These are phyloP conservation scores for Cladorrhinum sp. DNA, from an alignment of 2,329 filamentous ascomycete genomes.

Conservation along the genomic window DNA sequence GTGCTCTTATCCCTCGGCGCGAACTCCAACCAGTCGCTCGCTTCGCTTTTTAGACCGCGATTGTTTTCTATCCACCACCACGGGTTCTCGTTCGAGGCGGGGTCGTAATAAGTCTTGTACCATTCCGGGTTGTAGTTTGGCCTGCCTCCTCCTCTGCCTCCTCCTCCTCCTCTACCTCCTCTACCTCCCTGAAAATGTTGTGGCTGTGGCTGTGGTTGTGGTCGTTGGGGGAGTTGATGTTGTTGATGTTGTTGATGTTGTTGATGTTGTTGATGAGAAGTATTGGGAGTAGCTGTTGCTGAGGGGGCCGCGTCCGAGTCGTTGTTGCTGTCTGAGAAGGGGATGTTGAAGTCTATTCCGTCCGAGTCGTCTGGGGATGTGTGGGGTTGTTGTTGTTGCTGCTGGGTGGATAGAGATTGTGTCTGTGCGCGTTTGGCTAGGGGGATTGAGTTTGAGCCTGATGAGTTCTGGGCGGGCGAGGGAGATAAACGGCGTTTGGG, in stretches of 20 bases:
- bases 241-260: too few relatives aligned
- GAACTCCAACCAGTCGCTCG: slow-evolving; percentile 39
- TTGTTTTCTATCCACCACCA: slow-evolving; percentile 59
- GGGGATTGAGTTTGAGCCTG: neutral
- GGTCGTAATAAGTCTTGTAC: slow-evolving; percentile 67
- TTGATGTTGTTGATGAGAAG: too few relatives aligned
- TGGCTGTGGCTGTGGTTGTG: too few relatives aligned
- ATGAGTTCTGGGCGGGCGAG: slow-evolving; percentile 22
- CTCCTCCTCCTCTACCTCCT: slow-evolving; percentile 15
- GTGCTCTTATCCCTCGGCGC: neutral
- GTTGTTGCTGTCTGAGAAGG: neutral
- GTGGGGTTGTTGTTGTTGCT: too few relatives aligned
- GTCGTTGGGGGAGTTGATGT: neutral
- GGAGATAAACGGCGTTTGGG: slow-evolving; percentile 38
- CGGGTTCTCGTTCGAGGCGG: slow-evolving; percentile 67
- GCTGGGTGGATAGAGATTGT: neutral
- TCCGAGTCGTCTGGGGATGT: neutral
- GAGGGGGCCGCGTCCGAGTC: neutral
- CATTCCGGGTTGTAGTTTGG: slow-evolving; percentile 47
- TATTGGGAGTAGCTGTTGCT: too few relatives aligned
- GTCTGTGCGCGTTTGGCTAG: neutral
- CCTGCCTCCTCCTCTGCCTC: slow-evolving; percentile 19
- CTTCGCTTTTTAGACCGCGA: slow-evolving; percentile 42
- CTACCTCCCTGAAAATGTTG: neutral
- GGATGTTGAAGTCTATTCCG: neutral